Percentiles rank a stretch among this genome's conserved stretches.
Conservation (phyloP, 2,329 filamentous ascomycete genomes). For the Ciborinia camelliae region DNA sequence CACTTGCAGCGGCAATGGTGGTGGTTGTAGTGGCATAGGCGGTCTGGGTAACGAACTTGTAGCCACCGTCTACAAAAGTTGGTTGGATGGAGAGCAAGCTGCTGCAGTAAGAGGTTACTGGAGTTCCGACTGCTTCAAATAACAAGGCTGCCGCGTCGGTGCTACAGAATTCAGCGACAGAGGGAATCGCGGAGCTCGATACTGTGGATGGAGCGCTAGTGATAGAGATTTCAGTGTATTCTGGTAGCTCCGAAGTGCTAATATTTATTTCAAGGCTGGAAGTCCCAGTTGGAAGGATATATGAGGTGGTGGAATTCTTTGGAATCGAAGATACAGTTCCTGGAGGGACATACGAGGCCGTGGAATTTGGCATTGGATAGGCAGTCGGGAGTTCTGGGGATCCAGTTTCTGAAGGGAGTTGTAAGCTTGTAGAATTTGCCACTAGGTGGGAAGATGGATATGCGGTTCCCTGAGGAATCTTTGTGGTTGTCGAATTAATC, state of each 20-base stretch:
- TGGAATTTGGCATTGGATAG: background rate
- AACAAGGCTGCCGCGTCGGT: background rate
- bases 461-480: background rate
- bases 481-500: background rate
- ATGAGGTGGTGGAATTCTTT: background rate
- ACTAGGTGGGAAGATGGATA: background rate
- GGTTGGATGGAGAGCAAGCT: conserved; percentile 6
- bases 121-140: background rate
- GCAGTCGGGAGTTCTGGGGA: background rate
- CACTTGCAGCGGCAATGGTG: background rate
- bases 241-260: background rate
- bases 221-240: background rate
- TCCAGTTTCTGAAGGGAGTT: background rate
- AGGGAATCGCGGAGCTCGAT: background rate
- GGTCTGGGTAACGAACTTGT: background rate
- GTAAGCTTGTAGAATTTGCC: background rate
- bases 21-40: background rate
- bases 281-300: background rate
- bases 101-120: conserved; percentile 4
- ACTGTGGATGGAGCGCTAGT: background rate
- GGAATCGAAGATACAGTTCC: background rate
- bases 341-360: background rate
- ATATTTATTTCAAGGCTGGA: background rate
- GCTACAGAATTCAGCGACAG: background rate
- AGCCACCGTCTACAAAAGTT: background rate